Base-by-base conservation (phyloP, 2,329 filamentous ascomycete genomes). In the Chalara sp. region DNA sequence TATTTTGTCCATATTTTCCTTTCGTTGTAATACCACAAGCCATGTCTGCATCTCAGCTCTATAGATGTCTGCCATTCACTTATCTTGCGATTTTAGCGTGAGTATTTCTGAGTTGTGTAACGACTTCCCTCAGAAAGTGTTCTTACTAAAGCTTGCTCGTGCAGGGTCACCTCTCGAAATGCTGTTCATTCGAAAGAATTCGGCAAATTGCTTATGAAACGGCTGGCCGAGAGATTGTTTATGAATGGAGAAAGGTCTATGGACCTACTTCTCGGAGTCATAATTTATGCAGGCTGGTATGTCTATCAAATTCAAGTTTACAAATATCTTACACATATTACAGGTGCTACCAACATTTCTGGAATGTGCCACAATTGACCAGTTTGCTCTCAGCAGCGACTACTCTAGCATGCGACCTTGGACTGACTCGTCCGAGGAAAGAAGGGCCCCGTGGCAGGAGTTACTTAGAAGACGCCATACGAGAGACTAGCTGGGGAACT, bases 1-100 rank as follows among this genome's bases (percentile, higher is more conserved):
- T 59, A 39, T 59, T 59, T 49, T 46, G 33, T 21, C 48, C 45
- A 10, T 53, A 49, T 13, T 61, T 57, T 43, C 58, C 59, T 5
- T 61, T 61, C 49, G 52, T 59, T 7, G 47, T 44, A n/a, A 50
- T 60, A 6, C 41, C 53, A 4, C 28, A 57, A 28, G 48, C 39
- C 10, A 8, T 48, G 1, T 40, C 47, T 10, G 51, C 49, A 1
- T 37, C 48, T 33, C 30, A 50, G 4, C 47, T 61, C 30, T 50
- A 50, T 8, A 31, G 45, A 31, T 45, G 55, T 21, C 43, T 49
- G 5, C 60, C 60, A 6, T 55, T 58, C n/a, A 41, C 60, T 2
- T 52, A 50, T n/a, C 53, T 50, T n/a, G 50, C 57, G 6, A 44
- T 62, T 2, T 46, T 57, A 31, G 57, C 60, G 30, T 21, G 21